Percentiles rank a stretch among this genome's conserved stretches.
These are phyloP conservation scores for Flaveria floridana DNA, from an alignment of 140 eudicot genomes.

Conservation along the genomic window DNA sequence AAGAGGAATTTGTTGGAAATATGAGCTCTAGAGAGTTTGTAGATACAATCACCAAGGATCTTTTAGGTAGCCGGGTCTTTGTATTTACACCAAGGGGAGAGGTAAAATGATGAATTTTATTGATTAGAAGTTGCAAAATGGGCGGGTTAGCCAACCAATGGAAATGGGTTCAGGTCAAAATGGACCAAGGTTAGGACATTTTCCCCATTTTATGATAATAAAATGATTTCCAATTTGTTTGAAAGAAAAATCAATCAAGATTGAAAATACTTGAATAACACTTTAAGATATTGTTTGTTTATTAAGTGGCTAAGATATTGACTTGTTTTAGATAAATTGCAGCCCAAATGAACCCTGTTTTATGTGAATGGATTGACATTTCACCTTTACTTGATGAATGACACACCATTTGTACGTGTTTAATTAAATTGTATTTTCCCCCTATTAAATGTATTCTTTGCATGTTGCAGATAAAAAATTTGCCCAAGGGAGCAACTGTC, in stretches of 20 bases:
- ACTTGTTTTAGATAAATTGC: not conserved
- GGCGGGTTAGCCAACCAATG: not conserved
- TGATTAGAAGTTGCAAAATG: constrained; percentile 2
- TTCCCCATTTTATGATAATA: not conserved
- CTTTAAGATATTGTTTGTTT: too few species aligned
- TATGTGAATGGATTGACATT: not conserved
- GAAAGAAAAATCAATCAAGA: not conserved
- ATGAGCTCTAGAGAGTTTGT: constrained; percentile 71
- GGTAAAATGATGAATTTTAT: constrained; percentile 24
- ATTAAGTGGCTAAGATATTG: too few species aligned
- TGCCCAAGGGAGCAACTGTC: constrained; percentile 93
- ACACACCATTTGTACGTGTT: not conserved
- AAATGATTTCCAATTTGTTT: not conserved
- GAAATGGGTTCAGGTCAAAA: not conserved
- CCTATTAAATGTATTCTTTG: not conserved
- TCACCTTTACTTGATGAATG: not conserved
- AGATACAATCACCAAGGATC: constrained; percentile 50
- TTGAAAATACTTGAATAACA: not conserved
- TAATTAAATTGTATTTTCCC: not conserved
- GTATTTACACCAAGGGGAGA: constrained; percentile 52
- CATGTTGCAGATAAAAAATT: constrained; percentile 66
- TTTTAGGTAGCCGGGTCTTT: constrained; percentile 46
- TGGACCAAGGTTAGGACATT: not conserved
- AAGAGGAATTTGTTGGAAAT: constrained; percentile 97
- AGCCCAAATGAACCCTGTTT: not conserved